Base-by-base conservation (phyloP, 2,329 filamentous ascomycete species). In the Aureobasidium sp. region DNA sequence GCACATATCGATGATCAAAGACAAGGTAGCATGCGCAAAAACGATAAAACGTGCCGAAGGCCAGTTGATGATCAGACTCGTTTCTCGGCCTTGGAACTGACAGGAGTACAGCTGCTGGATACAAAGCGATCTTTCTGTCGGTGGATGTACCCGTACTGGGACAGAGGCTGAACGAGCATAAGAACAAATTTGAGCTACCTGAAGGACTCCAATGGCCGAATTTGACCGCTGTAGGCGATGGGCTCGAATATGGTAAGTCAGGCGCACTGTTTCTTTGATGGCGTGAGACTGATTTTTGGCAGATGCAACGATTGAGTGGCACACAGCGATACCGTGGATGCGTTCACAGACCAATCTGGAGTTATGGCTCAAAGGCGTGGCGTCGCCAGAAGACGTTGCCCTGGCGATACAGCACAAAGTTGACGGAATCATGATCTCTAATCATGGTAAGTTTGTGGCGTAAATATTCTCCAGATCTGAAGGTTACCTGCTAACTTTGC, bases 101-200 rank as follows among this genome's bases (percentile, higher is more conserved):
- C 34, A 16, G 11, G 4, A 16, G 37, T 2, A 13, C 34, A 32
- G 74, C 70, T 59, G 73, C 77, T 0, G 78, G 79, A 6, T 81
- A 78, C 67, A 78, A 79, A 62, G 80, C 80, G 0, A 65, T 83
- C 1, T 75, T 83, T 36, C 66, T 83, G 1, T 78, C 80, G 0
- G 78, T 82, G 0, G 81, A 83, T 61, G 73, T 75, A 0, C 80
- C 81, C 0, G 72, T 79, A 1, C 72, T 83, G 0, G 81, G 80
- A 0, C 73, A 75, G 16, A 74, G 81, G 0, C 66, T 80, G 11
- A 79, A 81, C 39, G 79, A 83, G 63, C 75, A 76, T 58, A 75
- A 78, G 8, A 81, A 82, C 64, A 71, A 75, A 34, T 82, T 81
- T 63, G 66, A 67, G 0, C 70, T 81, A 1, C 9, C 80, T 80